Evolutionary conservation across 768 basidiomycete genomes (phyloP), one percentile per base, ranked within the genome.

Genomic region (Kwoniella bestiolae): DNA sequence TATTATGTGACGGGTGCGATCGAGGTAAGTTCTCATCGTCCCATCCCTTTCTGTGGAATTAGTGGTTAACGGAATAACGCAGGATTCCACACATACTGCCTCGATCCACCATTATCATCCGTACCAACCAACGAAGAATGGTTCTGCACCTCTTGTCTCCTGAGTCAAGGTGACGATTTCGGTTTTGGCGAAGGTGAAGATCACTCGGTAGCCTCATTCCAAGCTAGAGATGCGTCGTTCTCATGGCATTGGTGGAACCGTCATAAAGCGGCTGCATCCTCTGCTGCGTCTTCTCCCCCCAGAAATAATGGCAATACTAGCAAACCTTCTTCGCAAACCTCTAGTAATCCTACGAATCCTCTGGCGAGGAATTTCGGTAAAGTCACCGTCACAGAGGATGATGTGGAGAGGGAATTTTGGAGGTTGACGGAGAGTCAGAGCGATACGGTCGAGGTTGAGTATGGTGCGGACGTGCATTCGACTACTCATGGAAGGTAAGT

Each of bases 111-210:
- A 21, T 83, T 98, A 58, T 82, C 85, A 8, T 83, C 85, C 2
- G 91, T 99, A 60, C 96, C 96, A 1, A 67, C 77, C 12, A 91
- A 90, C 76, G 92, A 94, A 44, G 89, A 95, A 69, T 99, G 95
- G 95, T 97, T 88, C 78, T 99, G 96, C 80, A 90, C 90, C 72
- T 88, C 89, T 3, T 99, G 96, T 78, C 84, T 99, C 23, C 86
- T 93, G 44, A 90, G 88, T 41, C 94, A 92, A 0, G 94, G 95
- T 11, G 91, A 91, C 56, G 96, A 97, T 82, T 99, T 91, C 74
- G 96, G 96, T 31, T 99, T 98, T 75, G 96, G 97, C 73, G 94
- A 97, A 76, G 96, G 96, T 44, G 90, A 97, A 81, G 95, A 98
- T 71, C 96, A 99, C 80, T 88, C 88, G 66, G 85, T 99, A 41